A percentile compares a stretch with the other conserved stretches of the same genome.
Evolutionary conservation across 257 asterid genomes (phyloP).

Genomic region (Salvia rosmarinus): DNA sequence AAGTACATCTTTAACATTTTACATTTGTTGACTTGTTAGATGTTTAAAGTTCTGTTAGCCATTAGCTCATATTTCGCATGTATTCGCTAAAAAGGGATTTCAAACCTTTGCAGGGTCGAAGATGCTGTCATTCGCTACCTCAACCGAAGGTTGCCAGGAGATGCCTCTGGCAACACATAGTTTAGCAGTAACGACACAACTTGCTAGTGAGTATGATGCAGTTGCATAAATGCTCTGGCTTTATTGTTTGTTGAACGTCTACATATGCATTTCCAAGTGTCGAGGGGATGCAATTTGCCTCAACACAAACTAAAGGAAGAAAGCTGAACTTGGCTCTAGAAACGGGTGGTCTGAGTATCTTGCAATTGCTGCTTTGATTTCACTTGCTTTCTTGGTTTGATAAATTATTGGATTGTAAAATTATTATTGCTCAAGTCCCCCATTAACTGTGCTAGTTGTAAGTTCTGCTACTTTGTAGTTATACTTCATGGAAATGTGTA

Average conservation of each 20-base stretch:
- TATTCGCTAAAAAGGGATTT: neutral
- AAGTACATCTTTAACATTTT: neutral
- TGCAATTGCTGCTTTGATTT: conserved; percentile 22
- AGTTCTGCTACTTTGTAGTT: conserved; percentile 36
- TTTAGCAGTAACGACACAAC: conserved; percentile 23
- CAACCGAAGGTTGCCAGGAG: conserved; percentile 77
- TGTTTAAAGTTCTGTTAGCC: no score
- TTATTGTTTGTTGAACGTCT: conserved; percentile 10
- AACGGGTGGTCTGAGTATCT: conserved; percentile 4
- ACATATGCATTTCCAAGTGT: conserved; percentile 14
- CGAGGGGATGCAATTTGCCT: conserved; percentile 26
- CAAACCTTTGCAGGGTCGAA: conserved; percentile 72
- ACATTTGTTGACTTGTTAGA: neutral
- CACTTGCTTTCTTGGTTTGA: conserved; percentile 29
- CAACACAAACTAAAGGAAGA: conserved; percentile 22
- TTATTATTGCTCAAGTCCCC: conserved; percentile 22
- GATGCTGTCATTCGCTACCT: conserved; percentile 97
- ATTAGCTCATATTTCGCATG: conserved; percentile 13
- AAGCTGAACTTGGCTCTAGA: conserved; percentile 23
- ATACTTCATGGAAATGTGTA: conserved; percentile 37
- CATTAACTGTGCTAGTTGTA: conserved; percentile 29
- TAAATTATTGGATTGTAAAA: conserved; percentile 26
- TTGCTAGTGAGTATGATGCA: conserved; percentile 22
- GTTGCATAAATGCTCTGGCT: neutral
- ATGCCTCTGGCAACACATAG: conserved; percentile 69